phyloP scores from a whole-genome alignment of 345 rosid genomes.

The Salix koriyanagi region DNA sequence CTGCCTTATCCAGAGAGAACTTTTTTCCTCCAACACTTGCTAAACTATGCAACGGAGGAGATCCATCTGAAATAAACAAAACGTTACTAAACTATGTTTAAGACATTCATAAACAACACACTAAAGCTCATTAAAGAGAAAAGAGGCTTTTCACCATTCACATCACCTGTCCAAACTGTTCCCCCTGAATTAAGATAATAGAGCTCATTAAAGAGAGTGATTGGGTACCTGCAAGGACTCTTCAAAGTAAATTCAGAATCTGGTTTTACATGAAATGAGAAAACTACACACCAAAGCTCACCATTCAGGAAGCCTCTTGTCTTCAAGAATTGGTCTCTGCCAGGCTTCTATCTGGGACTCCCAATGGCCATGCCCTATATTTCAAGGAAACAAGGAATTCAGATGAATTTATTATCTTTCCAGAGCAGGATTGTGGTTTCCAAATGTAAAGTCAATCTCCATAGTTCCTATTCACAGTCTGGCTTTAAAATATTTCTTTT shows the following conservation, averaged over 20 bases:
- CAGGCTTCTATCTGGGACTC: slow-evolving; percentile 79
- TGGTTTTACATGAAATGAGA: neutral
- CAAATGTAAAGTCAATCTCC: neutral
- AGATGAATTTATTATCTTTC: neutral
- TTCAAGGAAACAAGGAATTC: slow-evolving; percentile 8
- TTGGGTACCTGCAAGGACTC: slow-evolving; percentile 60
- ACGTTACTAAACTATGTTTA: neutral
- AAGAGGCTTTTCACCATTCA: neutral
- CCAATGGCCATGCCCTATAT: slow-evolving; percentile 69
- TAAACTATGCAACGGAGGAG: slow-evolving; percentile 65
- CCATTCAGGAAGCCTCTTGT: slow-evolving; percentile 89
- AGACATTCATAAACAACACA: neutral
- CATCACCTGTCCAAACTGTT: slow-evolving; percentile 82
- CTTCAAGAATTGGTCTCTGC: slow-evolving; percentile 90
- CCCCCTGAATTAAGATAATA: slow-evolving; percentile 92
- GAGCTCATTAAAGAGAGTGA: slow-evolving; percentile 88
- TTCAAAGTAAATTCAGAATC: slow-evolving; percentile 6
- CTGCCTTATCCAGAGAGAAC: slow-evolving; percentile 71
- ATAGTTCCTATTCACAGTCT: neutral
- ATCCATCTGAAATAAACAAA: slow-evolving; percentile 55
- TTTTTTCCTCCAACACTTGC: slow-evolving; percentile 52
- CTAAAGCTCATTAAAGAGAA: neutral
- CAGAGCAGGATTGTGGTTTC: neutral
- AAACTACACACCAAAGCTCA: slow-evolving; percentile 24
- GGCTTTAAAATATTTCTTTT: neutral